phyloP scores from a whole-genome alignment of 441 rosid genomes.

The Erysimum pusillum region DNA sequence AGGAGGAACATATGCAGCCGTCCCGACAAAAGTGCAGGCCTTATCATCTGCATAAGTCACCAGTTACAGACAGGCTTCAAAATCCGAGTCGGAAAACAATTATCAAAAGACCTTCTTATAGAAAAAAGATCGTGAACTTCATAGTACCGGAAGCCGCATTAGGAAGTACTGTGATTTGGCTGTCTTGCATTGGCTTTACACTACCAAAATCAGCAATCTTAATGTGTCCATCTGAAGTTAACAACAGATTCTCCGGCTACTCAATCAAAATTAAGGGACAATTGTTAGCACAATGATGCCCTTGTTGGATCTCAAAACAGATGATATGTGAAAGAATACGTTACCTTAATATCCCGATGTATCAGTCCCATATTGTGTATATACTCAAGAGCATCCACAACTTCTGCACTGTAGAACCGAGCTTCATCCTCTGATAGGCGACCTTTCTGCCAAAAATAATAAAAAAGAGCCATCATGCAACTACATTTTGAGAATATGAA shows the following conservation, averaged over 20 bases:
- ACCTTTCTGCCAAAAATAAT: slow-evolving; percentile 65
- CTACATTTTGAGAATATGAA: slow-evolving; percentile 19
- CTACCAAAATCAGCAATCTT: slow-evolving; percentile 99
- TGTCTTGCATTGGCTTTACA: slow-evolving; percentile 98
- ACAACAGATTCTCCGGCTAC: slow-evolving; percentile 97
- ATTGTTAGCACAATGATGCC: slow-evolving; percentile 37
- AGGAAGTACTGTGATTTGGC: slow-evolving; percentile 91
- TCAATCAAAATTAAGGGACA: slow-evolving; percentile 30
- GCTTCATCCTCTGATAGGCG: slow-evolving; percentile 89
- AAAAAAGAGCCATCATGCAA: neutral
- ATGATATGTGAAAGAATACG: slow-evolving; percentile 12
- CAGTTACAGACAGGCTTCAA: slow-evolving; percentile 25
- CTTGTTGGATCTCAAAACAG: slow-evolving; percentile 14
- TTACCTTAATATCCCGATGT: slow-evolving; percentile 97
- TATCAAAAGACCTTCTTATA: slow-evolving; percentile 25
- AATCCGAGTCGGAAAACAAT: slow-evolving; percentile 4
- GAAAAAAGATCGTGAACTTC: slow-evolving; percentile 15
- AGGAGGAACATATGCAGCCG: slow-evolving; percentile 99
- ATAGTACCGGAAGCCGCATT: slow-evolving; percentile 90
- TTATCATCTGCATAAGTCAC: slow-evolving; percentile 76
- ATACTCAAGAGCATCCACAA: slow-evolving; percentile 97
- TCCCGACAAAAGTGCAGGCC: slow-evolving; percentile 91
- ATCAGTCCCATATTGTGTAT: slow-evolving; percentile 93
- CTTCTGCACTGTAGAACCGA: slow-evolving; percentile 92
- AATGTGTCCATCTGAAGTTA: slow-evolving; percentile 88